A percentile compares a stretch with the other conserved stretches of the same genome.
These are phyloP conservation scores for Poronia punctata DNA, from an alignment of 495 filamentous ascomycete genomes.

Conservation along the genomic window DNA sequence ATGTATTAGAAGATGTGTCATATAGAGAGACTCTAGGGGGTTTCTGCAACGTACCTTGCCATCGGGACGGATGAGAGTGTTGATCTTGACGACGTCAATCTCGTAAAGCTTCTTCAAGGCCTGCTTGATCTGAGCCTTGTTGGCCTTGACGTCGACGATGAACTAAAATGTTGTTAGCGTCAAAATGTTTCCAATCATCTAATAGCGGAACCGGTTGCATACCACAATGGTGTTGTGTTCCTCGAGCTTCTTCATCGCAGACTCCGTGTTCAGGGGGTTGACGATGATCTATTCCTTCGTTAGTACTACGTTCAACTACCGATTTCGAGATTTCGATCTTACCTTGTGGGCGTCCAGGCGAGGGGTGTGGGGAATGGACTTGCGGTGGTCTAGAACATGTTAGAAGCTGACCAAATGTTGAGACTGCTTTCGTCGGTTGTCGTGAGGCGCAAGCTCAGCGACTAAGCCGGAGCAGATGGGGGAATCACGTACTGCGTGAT, in stretches of 20 bases:
- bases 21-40: too few relatives aligned
- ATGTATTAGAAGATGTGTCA: too few relatives aligned
- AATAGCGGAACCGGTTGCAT: too few relatives aligned
- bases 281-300: slow-evolving; percentile 50
- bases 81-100: slow-evolving; percentile 96
- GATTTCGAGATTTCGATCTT: slow-evolving; percentile 51
- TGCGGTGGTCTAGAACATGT: slow-evolving; percentile 53
- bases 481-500: neutral
- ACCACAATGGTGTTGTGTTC: slow-evolving; percentile 96
- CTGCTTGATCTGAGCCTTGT: slow-evolving; percentile 99
- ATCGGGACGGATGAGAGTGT: slow-evolving; percentile 76
- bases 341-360: slow-evolving; percentile 91
- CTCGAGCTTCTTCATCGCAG: slow-evolving; percentile 99
- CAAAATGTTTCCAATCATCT: too few relatives aligned
- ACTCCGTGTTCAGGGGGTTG: slow-evolving; percentile 91
- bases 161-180: slow-evolving; percentile 39
- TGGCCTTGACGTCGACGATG: slow-evolving; percentile 96
- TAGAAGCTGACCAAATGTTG: neutral
- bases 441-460: too few relatives aligned
- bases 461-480: neutral
- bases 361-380: slow-evolving; percentile 81
- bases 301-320: neutral
- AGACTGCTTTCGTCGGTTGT: too few relatives aligned
- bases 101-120: slow-evolving; percentile 99
- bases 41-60: slow-evolving; percentile 5